Conservation (phyloP, 345 rosid species). For the Citrus mangshanensis region DNA sequence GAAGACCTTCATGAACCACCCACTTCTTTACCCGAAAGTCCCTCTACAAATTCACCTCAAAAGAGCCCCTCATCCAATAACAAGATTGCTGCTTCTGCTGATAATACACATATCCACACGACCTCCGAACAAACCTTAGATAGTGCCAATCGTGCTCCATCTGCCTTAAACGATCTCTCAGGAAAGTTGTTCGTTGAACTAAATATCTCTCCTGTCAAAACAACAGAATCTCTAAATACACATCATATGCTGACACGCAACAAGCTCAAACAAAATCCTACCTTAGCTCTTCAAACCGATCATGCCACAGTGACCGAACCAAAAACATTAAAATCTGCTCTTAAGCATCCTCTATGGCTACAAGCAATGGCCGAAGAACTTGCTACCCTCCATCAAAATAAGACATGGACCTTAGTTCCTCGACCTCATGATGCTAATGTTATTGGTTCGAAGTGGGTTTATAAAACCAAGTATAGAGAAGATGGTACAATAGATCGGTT, state of each 20-base stretch:
- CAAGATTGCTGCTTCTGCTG: too few species aligned
- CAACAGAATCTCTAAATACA: not conserved
- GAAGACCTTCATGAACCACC: too few species aligned
- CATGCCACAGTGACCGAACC: not conserved
- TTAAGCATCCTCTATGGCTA: not conserved
- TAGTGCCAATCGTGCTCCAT: too few species aligned
- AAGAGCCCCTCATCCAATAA: too few species aligned
- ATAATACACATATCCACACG: too few species aligned
- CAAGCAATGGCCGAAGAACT: not conserved
- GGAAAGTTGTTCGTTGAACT: too few species aligned
- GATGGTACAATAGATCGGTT: not conserved
- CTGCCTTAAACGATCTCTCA: too few species aligned
- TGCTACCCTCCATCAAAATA: not conserved
- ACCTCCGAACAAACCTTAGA: too few species aligned
- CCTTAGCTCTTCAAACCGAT: not conserved
- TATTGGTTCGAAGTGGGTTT: not conserved
- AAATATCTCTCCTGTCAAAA: too few species aligned
- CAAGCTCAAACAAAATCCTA: too few species aligned
- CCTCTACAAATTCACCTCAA: too few species aligned
- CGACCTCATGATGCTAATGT: not conserved
- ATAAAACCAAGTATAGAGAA: not conserved
- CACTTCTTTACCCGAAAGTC: too few species aligned
- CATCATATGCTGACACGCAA: not conserved
- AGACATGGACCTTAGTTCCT: not conserved
- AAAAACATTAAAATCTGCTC: not conserved